phyloP scores from a whole-genome alignment of 164 flowering plant species.

The Sextonia rubra region DNA sequence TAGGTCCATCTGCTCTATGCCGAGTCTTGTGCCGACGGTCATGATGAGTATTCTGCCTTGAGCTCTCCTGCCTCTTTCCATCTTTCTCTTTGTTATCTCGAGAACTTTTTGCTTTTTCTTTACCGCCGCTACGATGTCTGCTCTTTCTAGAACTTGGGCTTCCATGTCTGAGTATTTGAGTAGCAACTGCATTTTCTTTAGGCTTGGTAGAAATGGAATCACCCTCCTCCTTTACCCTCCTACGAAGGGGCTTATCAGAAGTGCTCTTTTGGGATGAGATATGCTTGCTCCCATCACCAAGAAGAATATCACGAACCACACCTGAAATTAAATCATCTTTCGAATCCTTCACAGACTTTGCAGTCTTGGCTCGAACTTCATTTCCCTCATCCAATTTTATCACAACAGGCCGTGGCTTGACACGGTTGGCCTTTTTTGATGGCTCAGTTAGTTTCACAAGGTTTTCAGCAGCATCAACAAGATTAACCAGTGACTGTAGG shows the following conservation, averaged over 20 bases:
- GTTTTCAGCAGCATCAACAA: conserved; percentile 41
- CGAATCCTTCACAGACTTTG: conserved; percentile 21
- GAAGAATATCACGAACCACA: conserved; percentile 66
- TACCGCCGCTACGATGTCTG: conserved; percentile 43
- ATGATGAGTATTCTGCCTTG: conserved; percentile 43
- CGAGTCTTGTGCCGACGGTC: conserved; percentile 49
- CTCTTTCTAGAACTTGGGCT: conserved; percentile 43
- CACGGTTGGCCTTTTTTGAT: conserved; percentile 54
- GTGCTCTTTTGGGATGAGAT: conserved; percentile 29
- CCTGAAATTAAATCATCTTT: conserved; percentile 60
- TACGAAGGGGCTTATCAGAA: conserved; percentile 30
- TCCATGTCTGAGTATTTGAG: conserved; percentile 25
- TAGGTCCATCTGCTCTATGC: conserved; percentile 43
- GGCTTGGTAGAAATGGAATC: conserved; percentile 17
- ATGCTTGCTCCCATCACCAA: conserved; percentile 34
- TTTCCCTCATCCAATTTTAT: conserved; percentile 75
- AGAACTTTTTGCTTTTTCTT: conserved; percentile 45
- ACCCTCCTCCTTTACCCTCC: conserved; percentile 43
- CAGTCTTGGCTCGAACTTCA: conserved; percentile 18
- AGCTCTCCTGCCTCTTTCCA: conserved; percentile 30
- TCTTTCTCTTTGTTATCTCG: conserved; percentile 35
- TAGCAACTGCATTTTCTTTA: conserved; percentile 28
- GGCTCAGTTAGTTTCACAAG: conserved; percentile 68
- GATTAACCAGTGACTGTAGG: conserved; percentile 19
- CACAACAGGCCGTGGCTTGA: conserved; percentile 83